Evolutionary conservation across 1,284 basidiomycete species (phyloP).

Genomic region (Apiotrichum brassicae): DNA sequence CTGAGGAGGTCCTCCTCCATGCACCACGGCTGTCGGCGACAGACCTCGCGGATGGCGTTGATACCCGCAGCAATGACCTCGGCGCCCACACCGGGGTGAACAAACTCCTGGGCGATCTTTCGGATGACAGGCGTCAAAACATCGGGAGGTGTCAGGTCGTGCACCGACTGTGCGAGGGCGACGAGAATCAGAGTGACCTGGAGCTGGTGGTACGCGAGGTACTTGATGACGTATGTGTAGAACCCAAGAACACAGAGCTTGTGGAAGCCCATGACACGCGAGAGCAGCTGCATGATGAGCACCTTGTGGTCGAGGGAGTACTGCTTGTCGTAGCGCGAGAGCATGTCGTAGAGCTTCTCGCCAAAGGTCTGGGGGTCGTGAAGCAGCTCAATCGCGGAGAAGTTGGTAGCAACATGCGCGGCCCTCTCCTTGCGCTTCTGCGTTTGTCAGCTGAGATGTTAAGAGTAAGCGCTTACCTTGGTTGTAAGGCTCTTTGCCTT

Average conservation of each 20-base stretch:
- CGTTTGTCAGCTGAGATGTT: not conserved
- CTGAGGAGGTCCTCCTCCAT: slow-evolving; percentile 86
- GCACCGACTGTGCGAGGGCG: slow-evolving; percentile 89
- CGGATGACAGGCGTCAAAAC: slow-evolving; percentile 79
- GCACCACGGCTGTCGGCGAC: slow-evolving; percentile 86
- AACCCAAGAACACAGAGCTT: slow-evolving; percentile 92
- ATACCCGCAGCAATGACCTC: slow-evolving; percentile 95
- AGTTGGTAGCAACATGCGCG: slow-evolving; percentile 59
- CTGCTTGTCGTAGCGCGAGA: slow-evolving; percentile 82
- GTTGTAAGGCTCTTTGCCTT: slow-evolving; percentile 57
- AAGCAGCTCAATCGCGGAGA: slow-evolving; percentile 86
- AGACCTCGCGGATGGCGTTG: slow-evolving; percentile 91
- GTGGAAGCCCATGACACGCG: slow-evolving; percentile 89
- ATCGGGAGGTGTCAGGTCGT: slow-evolving; percentile 92
- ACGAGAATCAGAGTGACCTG: slow-evolving; percentile 92
- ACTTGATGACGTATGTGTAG: slow-evolving; percentile 91
- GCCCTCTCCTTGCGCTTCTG: slow-evolving; percentile 57
- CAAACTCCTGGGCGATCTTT: slow-evolving; percentile 92
- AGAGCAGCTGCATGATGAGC: slow-evolving; percentile 92
- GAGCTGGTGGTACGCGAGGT: slow-evolving; percentile 87
- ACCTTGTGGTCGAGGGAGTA: slow-evolving; percentile 96
- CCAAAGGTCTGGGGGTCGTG: slow-evolving; percentile 94
- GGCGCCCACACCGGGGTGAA: slow-evolving; percentile 91
- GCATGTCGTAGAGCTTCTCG: slow-evolving; percentile 85
- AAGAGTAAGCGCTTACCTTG: slow-evolving; percentile 51